phyloP scores from a whole-genome alignment of 1,139 yeast species.

The Lizanozyma gosingica region DNA sequence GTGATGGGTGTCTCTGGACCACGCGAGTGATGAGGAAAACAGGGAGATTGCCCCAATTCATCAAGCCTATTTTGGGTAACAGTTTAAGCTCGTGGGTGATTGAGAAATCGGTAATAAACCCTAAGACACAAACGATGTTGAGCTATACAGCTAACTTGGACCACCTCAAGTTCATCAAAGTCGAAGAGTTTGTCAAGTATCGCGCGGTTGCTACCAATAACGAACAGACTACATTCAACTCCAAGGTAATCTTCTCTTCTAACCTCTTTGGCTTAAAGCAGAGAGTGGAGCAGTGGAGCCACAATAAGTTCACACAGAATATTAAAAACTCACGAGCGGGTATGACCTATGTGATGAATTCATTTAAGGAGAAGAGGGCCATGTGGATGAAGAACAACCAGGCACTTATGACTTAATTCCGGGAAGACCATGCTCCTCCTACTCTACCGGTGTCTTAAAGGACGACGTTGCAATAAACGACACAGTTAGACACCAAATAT shows the following conservation, averaged over 20 bases:
- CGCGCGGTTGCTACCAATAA: constrained; percentile 10
- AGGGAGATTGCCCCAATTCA: constrained; percentile 77
- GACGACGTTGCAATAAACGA: no score
- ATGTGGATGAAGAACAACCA: background rate
- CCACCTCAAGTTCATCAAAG: constrained; percentile 68
- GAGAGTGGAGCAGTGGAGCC: constrained; percentile 79
- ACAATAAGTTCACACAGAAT: constrained; percentile 58
- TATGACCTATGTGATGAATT: constrained; percentile 68
- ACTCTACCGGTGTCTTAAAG: no score
- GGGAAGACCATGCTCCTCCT: no score
- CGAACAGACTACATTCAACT: constrained; percentile 29
- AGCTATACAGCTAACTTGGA: constrained; percentile 83
- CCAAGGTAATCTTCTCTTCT: constrained; percentile 63
- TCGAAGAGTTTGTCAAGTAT: constrained; percentile 67
- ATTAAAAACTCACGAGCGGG: constrained; percentile 63
- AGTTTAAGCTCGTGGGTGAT: constrained; percentile 76
- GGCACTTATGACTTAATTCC: background rate
- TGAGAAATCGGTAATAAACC: constrained; percentile 73
- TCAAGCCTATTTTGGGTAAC: constrained; percentile 67
- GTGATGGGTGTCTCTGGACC: constrained; percentile 56
- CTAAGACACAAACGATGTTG: constrained; percentile 42
- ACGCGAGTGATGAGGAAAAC: constrained; percentile 71
- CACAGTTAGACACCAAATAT: no score
- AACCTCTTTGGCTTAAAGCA: constrained; percentile 64
- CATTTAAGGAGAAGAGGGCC: constrained; percentile 15